Conservation (phyloP, 176 grass and related monocot species). For the Juncus inflexus region DNA sequence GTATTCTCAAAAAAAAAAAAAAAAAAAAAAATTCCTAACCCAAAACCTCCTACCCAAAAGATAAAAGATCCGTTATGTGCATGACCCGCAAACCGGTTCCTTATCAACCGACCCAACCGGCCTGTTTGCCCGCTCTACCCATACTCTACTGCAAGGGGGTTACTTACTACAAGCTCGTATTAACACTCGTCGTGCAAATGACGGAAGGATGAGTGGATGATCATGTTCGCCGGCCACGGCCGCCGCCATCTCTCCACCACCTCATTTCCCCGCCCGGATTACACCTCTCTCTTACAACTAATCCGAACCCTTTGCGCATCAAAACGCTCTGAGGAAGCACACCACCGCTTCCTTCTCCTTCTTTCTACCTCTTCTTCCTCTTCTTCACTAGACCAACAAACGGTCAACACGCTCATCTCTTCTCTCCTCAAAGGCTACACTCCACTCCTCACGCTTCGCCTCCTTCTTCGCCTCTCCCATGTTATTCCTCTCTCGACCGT, state of each 20-base stretch:
- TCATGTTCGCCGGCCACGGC: not conserved
- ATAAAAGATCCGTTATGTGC: no score
- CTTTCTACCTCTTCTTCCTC: slow-evolving; percentile 24
- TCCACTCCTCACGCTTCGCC: slow-evolving; percentile 55
- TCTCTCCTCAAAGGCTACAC: slow-evolving; percentile 44
- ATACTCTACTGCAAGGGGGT: no score
- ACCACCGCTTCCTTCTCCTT: slow-evolving; percentile 59
- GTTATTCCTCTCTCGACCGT: slow-evolving; percentile 21
- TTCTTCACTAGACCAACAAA: slow-evolving; percentile 24
- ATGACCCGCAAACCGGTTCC: no score
- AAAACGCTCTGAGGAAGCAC: slow-evolving; percentile 61
- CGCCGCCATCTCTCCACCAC: not conserved
- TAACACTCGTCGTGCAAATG: no score
- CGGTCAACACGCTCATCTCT: slow-evolving; percentile 34
- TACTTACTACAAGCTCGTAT: no score
- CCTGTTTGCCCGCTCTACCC: no score
- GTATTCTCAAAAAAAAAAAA: no score
- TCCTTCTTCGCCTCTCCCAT: slow-evolving; percentile 33
- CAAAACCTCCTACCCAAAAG: no score
- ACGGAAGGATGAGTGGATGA: no score
- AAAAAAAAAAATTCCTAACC: no score
- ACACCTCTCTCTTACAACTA: not conserved
- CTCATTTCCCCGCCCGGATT: not conserved
- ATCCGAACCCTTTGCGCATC: slow-evolving; percentile 43
- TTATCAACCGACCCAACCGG: no score